Base-by-base conservation (phyloP, 495 filamentous ascomycete species). In the Stereocaulon alpinum region DNA sequence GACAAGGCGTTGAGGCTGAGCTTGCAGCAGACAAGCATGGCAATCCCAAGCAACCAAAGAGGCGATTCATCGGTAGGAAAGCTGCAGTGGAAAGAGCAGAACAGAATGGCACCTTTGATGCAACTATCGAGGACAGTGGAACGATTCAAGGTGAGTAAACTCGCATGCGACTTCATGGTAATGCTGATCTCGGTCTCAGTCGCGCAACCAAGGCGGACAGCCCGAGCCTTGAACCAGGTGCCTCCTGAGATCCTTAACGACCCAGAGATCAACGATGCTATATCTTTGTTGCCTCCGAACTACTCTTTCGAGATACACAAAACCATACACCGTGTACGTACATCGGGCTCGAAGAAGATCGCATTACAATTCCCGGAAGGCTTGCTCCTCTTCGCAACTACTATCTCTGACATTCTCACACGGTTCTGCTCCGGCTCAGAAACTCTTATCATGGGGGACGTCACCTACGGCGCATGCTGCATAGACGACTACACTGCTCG, bases 251-350 rank as follows among this genome's bases (percentile, higher is more conserved):
- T 99, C 62, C 77, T 93, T 24, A 75, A 93, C 58, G 89, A 97
- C 69, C 74, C 83, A 44, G 88, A 87, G n/a, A 87, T 99, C 63
- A 89, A 90, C 72, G 86, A 82, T 17, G 93, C 93, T 3, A 91
- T 97, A 49, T 76, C 82, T 4, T 81, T 96, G 20, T 84, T 99
- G 6, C 93, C 93, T 3, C 72, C 82, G 18, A 97, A 99, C 75
- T 99, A 97, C 77, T 89, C 87, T 45, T 99, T 99, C 69, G 93
- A 99, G 72, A 91, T 99, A 55, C 93, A 87, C 68, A 97, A 99
- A 71, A 97, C 93, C 3, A 93, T 99, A 68, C 90, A 96, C 71
- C 84, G 91, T 30, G 89, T 99, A 66, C 89, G 90, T 44, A 83
- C 82, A 11, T 80, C 85, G 15, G 80, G 77, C 3, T 85, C 91